Conservation (phyloP, 331 rosid species). For the Acacia concinna region DNA sequence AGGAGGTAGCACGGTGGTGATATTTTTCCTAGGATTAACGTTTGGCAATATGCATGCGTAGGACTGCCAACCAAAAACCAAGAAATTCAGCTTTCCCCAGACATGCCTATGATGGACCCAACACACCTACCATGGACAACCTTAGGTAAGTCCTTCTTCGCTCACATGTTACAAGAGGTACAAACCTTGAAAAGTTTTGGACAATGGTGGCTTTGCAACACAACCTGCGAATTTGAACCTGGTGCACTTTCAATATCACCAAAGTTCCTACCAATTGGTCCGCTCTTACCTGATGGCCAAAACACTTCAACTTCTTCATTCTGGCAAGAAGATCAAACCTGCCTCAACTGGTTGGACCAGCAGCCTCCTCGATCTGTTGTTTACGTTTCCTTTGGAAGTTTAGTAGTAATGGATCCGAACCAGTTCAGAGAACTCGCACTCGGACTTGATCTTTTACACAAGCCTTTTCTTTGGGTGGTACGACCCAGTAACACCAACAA, state of each 20-base stretch:
- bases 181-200: background rate
- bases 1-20: too few relatives aligned
- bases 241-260: constrained; percentile 37
- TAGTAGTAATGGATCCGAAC: constrained; percentile 17
- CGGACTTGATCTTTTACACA: constrained; percentile 40
- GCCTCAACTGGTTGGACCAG: constrained; percentile 34
- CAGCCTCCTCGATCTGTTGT: constrained; percentile 31
- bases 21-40: too few relatives aligned
- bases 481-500: background rate
- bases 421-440: constrained; percentile 48
- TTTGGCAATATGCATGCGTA: background rate
- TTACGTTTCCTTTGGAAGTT: constrained; percentile 48
- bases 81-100: too few relatives aligned
- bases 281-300: background rate
- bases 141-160: background rate
- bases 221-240: constrained; percentile 43
- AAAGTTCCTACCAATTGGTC: constrained; percentile 20
- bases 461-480: constrained; percentile 49
- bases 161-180: background rate
- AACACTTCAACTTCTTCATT: constrained; percentile 21
- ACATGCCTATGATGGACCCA: too few relatives aligned
- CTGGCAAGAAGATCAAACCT: constrained; percentile 36
- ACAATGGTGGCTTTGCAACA: constrained; percentile 54
- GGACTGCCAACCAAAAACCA: too few relatives aligned
- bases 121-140: too few relatives aligned